A percentile compares a stretch with the other conserved stretches of the same genome.
Conservation (phyloP, 2,329 filamentous ascomycete species). For the Aspergillus phoenicis region DNA sequence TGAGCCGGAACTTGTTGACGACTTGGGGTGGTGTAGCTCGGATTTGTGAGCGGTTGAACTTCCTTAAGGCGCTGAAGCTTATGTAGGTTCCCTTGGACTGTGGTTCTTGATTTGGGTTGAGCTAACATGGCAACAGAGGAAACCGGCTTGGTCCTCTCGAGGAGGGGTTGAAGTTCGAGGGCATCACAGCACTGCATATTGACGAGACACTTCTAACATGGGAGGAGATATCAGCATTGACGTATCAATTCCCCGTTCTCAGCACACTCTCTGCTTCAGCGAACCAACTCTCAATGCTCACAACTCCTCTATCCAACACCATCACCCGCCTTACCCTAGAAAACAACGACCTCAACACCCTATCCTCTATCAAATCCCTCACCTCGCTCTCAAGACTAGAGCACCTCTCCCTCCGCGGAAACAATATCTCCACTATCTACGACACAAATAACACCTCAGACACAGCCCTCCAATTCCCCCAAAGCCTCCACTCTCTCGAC, state of each 20-base stretch:
- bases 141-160: conserved; percentile 63
- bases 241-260: conserved; percentile 39
- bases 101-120: background rate
- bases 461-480: conserved; percentile 54
- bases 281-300: conserved; percentile 39
- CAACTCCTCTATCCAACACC: conserved; percentile 32
- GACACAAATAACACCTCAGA: conserved; percentile 36
- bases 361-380: conserved; percentile 49
- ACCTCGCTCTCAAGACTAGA: conserved; percentile 55
- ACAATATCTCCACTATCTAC: conserved; percentile 61
- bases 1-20: conserved; percentile 82
- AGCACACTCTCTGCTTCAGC: conserved; percentile 38
- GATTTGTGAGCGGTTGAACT: conserved; percentile 71
- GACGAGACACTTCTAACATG: conserved; percentile 69
- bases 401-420: conserved; percentile 69
- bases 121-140: conserved; percentile 56
- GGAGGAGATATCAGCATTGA: conserved; percentile 49
- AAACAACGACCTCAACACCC: conserved; percentile 47
- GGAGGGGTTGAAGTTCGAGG: conserved; percentile 48
- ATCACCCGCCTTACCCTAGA: conserved; percentile 54
- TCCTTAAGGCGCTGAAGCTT: conserved; percentile 67
- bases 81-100: conserved; percentile 58
- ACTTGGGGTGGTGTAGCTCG: conserved; percentile 65
- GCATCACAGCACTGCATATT: conserved; percentile 63
- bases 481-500: conserved; percentile 66